Conservation (phyloP, 148 eudicot genomes). For the Chenopodium formosanum region DNA sequence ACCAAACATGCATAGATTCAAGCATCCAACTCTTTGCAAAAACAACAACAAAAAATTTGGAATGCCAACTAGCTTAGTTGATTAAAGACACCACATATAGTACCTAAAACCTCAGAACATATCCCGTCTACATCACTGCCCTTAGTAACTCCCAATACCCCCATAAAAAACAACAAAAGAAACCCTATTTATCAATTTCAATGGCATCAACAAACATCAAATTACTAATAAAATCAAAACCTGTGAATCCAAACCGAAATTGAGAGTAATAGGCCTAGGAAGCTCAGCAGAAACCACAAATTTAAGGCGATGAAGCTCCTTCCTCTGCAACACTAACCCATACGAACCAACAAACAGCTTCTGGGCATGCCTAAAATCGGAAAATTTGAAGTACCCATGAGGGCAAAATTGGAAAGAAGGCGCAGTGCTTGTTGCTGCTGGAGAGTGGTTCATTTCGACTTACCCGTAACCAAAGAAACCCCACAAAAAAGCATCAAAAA, state of each 20-base stretch:
- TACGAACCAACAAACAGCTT: conserved; percentile 35
- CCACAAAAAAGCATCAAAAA: conserved; percentile 32
- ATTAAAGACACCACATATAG: neutral
- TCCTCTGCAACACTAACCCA: conserved; percentile 34
- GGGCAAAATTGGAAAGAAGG: conserved; percentile 27
- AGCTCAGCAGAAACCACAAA: conserved; percentile 57
- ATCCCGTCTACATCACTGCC: neutral
- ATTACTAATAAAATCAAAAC: conserved; percentile 28
- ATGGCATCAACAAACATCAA: neutral
- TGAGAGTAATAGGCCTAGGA: conserved; percentile 41
- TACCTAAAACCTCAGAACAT: neutral
- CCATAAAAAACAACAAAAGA: neutral
- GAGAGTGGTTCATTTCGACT: conserved; percentile 36
- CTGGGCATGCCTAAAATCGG: conserved; percentile 29
- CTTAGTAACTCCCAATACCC: neutral
- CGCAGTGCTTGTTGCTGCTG: conserved; percentile 17
- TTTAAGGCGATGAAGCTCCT: conserved; percentile 38
- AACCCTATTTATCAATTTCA: neutral
- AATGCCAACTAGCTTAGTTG: neutral
- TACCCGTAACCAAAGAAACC: conserved; percentile 29
- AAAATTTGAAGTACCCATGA: conserved; percentile 27
- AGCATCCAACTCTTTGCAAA: neutral
- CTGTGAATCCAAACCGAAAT: conserved; percentile 71
- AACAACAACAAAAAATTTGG: too few relatives aligned
- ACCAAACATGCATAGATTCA: neutral